Base-by-base conservation (phyloP, 164 flowering plant genomes). In the Malania oleifera region DNA sequence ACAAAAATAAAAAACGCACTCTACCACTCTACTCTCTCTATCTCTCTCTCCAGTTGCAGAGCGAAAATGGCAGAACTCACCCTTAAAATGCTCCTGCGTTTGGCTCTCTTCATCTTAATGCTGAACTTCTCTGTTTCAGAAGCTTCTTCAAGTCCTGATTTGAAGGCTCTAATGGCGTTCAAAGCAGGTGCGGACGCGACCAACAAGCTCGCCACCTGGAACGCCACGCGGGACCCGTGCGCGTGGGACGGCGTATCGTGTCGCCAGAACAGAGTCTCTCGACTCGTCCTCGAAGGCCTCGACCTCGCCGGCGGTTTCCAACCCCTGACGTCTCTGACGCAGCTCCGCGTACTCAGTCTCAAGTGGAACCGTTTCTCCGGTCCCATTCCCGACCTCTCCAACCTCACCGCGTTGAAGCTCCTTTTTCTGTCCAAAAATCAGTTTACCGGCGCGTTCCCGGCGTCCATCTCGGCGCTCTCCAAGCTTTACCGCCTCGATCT, bases 401-500 rank as follows among this genome's bases (percentile, higher is more conserved):
- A 70, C 69, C 75, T 91, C 57, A 72, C 77, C 0, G 52, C 84
- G 3, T 72, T 91, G 2, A 82, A 79, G 57, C 84, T 80, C 20
- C 78, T 91, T 29, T 91, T 84, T 52, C 76, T 91, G 6, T 85
- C 91, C 0, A 38, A 76, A 54, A 91, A 91, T 54, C 41, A 57
- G 4, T 74, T 91, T 40, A 70, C 88, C 67, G 91, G 95, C 44
- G 60, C 50, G 11, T 65, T 86, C 23, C 95, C 95, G n/a, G 29
- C 40, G 1, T 73, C 87, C 4, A 18, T 82, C 0, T 0, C 68
- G 17, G 65, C 81, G 1, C 84, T 82, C 5, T 62, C 55, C 39
- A 65, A 63, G n/a, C 82, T 90, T 1, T 78, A 76, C 75, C 83
- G 92, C 11, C 81, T 91, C 46, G 98, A 91, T 71, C 82, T 91